Base-by-base conservation (phyloP, 495 filamentous ascomycete species). In the Penicillium ucsense region DNA sequence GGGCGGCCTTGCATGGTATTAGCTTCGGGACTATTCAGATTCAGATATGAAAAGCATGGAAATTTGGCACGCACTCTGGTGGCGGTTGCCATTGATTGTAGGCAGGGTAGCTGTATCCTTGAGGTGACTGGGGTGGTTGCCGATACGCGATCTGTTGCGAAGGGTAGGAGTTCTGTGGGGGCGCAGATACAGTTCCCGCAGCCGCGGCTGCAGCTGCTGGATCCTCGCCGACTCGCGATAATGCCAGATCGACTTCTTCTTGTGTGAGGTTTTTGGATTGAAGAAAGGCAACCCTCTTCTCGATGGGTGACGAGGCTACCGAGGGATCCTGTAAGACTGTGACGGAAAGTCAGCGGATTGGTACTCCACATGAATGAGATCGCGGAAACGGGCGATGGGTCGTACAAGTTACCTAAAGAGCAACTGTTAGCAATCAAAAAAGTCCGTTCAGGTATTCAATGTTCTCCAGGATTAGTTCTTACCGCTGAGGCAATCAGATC, bases 211-310 rank as follows among this genome's bases (percentile, higher is more conserved):
- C 53, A 40, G 66, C 56, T 38, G 73, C 59, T n/a, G 76, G 58
- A 48, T 77, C 71, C 48, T 84, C 76, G 31, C 81, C 79, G 35
- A 78, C 80, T 51, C 91, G 79, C 36, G 86, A 80, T 46, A 99
- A 78, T 12, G 92, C 85, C 34, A 80, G 68, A 59, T 89, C 87
- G 48, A 99, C 82, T 66, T 99, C 92, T 66, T 97, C 89, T 66
- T 89, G 86, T 3, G 91, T 96, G 10, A 99, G 77, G 60, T 97
- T 96, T 67, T 99, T 99, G 0, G 91, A 94, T 62, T 91, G 85
- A 12, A 99, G 77, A 55, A 99, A 99, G 9, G 89, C 84, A 46
- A 96, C 74, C 47, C 87, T 79, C 67, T 94, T 95, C 53, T 97
- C 94, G 46, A 94, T 70, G n/a, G 94, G 84, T 2, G 91, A 88